Conservation (phyloP, 768 basidiomycete genomes). For the Macrolepiota albuminosa region DNA sequence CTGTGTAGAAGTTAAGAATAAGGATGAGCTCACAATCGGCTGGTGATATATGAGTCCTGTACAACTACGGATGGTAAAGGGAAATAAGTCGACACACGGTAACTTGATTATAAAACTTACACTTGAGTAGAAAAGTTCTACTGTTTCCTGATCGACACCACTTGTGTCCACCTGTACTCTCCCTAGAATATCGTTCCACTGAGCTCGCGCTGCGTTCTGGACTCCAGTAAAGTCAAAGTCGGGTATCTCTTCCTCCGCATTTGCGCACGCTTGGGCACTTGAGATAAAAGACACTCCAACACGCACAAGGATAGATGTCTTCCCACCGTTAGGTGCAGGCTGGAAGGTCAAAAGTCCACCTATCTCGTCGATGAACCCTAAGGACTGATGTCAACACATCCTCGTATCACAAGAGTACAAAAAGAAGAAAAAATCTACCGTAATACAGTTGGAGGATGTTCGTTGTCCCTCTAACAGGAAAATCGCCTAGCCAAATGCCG, state of each 20-base stretch:
- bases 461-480: slow-evolving; percentile 40
- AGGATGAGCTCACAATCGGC: slow-evolving; percentile 49
- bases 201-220: slow-evolving; percentile 32
- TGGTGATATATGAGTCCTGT: slow-evolving; percentile 58
- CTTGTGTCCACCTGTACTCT: slow-evolving; percentile 49
- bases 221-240: slow-evolving; percentile 51
- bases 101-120: slow-evolving; percentile 22
- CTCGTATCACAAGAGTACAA: neutral
- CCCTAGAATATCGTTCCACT: slow-evolving; percentile 56
- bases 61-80: slow-evolving; percentile 32
- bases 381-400: neutral
- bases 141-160: slow-evolving; percentile 43
- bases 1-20: neutral
- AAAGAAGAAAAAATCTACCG: slow-evolving; percentile 25
- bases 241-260: slow-evolving; percentile 58
- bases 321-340: slow-evolving; percentile 29
- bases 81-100: neutral
- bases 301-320: slow-evolving; percentile 49
- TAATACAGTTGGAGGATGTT: slow-evolving; percentile 45
- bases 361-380: slow-evolving; percentile 45
- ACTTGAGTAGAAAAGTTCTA: slow-evolving; percentile 57
- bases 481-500: slow-evolving; percentile 49
- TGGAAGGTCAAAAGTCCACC: slow-evolving; percentile 51
- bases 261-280: slow-evolving; percentile 51
- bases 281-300: slow-evolving; percentile 66